Evolutionary conservation across 495 filamentous ascomycete genomes (phyloP).

Genomic region (Xanthoparmelia taractica): DNA sequence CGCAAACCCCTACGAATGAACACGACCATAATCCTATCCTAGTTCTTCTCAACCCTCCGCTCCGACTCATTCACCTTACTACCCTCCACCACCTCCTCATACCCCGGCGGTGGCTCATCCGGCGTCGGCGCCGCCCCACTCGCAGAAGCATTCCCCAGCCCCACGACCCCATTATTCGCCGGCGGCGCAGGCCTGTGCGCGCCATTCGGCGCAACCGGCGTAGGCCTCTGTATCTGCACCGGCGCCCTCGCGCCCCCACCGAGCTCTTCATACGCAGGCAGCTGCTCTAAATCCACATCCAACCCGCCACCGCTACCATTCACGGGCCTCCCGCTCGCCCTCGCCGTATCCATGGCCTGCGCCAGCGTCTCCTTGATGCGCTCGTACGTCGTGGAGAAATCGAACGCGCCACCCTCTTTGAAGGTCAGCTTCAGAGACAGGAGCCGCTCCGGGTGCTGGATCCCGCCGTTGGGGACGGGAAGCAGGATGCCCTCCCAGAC

Average conservation of each 20-base stretch:
- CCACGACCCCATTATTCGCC: conserved; percentile 16
- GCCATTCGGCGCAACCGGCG: conserved; percentile 17
- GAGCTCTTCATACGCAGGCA: conserved; percentile 63
- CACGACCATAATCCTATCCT: not conserved
- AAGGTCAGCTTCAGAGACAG: conserved; percentile 80
- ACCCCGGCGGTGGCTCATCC: conserved; percentile 80
- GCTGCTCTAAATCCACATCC: conserved; percentile 65
- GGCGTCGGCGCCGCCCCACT: conserved; percentile 37
- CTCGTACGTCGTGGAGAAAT: conserved; percentile 79
- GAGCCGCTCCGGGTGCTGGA: conserved; percentile 62
- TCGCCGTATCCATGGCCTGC: conserved; percentile 66
- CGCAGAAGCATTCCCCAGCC: not conserved
- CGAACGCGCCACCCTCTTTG: conserved; percentile 89
- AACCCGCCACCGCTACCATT: conserved; percentile 40
- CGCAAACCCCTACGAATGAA: not conserved
- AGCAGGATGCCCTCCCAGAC: conserved; percentile 74
- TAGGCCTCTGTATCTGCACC: conserved; percentile 32
- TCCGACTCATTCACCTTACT: conserved; percentile 61
- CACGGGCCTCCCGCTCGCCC: conserved; percentile 38
- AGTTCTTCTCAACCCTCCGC: conserved; percentile 8
- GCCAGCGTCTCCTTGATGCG: conserved; percentile 73
- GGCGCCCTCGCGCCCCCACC: conserved; percentile 23
- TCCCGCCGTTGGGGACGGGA: conserved; percentile 77
- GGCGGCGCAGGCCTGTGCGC: conserved; percentile 19
- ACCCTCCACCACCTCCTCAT: conserved; percentile 81